phyloP scores from a whole-genome alignment of 2,329 filamentous ascomycete species.

The Ustulina deusta region DNA sequence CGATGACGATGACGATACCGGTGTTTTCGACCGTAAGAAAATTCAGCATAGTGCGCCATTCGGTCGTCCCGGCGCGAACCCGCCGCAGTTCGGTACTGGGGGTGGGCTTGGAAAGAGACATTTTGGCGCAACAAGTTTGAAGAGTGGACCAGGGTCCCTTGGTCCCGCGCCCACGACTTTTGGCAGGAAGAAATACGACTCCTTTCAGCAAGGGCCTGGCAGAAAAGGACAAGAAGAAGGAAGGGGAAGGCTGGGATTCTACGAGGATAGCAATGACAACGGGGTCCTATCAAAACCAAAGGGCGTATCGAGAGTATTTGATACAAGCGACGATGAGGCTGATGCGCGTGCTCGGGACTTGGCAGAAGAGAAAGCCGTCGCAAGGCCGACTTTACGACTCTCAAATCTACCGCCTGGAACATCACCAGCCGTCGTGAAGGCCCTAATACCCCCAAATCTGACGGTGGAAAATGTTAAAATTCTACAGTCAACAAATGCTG shows the following conservation, averaged over 20 bases:
- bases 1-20: conserved; percentile 56
- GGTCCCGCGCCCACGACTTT: conserved; percentile 64
- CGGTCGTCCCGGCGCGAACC: conserved; percentile 47
- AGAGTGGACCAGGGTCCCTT: conserved; percentile 72
- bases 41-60: conserved; percentile 38
- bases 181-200: conserved; percentile 65
- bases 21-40: conserved; percentile 35
- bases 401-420: conserved; percentile 71
- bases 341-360: conserved; percentile 58
- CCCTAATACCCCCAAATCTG: conserved; percentile 69
- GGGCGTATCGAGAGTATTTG: conserved; percentile 77
- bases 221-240: conserved; percentile 50
- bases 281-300: conserved; percentile 58
- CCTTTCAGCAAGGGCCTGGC: conserved; percentile 56
- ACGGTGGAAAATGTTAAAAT: conserved; percentile 80
- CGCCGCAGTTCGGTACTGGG: conserved; percentile 48
- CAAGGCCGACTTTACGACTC: conserved; percentile 72
- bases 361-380: conserved; percentile 68
- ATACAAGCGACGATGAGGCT: conserved; percentile 72
- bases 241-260: conserved; percentile 54
- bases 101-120: conserved; percentile 67
- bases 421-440: conserved; percentile 70
- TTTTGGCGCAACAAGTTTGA: conserved; percentile 68
- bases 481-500: conserved; percentile 65
- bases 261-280: conserved; percentile 53